Evolutionary conservation across 257 asterid species (phyloP), one percentile per base, ranked within the genome.

Genomic region (Marsdenia floribunda): DNA sequence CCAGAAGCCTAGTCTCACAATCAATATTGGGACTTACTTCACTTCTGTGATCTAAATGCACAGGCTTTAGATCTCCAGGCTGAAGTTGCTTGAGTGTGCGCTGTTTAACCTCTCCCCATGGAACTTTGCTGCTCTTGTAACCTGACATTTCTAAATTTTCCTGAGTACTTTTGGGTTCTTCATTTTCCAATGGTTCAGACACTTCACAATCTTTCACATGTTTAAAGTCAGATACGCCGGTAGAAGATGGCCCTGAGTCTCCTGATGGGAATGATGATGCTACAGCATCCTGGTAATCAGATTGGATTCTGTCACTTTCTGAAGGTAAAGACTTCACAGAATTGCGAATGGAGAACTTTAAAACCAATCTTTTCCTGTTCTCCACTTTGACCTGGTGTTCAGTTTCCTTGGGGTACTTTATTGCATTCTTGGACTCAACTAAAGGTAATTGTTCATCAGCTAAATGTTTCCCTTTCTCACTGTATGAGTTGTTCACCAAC

Each of bases 281-380:
- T 76, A 68, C 71, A 84, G 73, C 76, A 82, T 79, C 74, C 80
- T 85, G 86, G 77, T 80, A 77, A 53, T 77, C 87, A 75, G 74
- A 77, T 75, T 73, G 81, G 61, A 73, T 82, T 50, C 63, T 77
- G 37, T 67, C 70, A 79, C 52, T 82, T 82, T 86, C 90, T 1
- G 89, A 80, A 59, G 54, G 71, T 70, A 77, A 66, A 72, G 87
- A 79, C 52, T 82, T 74, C 26, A 76, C 80, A 47, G 84, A 76
- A 71, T 82, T 86, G 67, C 84, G 78, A 67, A 94, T 76, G 60
- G 96, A 86, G 77, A 94, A 77, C 83, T 82, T 92, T 75, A 94
- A 21, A 68, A 92, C 88, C 88, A 94, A 80, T 75, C 83, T 87
- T 84, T 85, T 90, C 86, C 82, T 88, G 81, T 83, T 90, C 76